Evolutionary conservation across 2,329 filamentous ascomycete species (phyloP).

Genomic region (Verticillium zaregamsianum): DNA sequence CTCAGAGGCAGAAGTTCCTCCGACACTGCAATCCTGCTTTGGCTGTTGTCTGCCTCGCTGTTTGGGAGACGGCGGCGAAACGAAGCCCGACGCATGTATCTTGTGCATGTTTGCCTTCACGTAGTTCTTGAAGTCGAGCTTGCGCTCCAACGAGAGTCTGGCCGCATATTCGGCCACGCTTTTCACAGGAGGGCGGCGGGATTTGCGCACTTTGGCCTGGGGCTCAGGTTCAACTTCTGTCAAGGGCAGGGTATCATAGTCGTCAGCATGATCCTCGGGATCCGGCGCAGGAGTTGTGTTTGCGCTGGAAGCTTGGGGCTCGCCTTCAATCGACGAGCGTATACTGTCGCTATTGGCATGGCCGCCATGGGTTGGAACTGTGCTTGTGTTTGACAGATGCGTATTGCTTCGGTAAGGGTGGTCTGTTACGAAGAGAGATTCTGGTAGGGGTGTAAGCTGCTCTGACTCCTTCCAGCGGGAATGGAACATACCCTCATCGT

Average conservation of each 20-base stretch:
- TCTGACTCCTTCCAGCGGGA: background rate
- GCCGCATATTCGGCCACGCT: background rate
- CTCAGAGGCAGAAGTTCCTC: accelerated
- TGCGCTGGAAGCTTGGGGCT: too few relatives aligned
- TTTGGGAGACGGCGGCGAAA: background rate
- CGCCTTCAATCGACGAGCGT: too few relatives aligned
- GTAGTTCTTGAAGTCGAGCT: background rate
- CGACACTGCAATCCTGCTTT: background rate
- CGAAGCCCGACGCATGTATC: background rate
- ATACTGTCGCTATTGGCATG: background rate
- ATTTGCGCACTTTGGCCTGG: background rate
- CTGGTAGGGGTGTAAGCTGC: background rate
- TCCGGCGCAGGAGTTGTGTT: too few relatives aligned
- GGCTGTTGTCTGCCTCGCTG: background rate
- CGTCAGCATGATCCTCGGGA: too few relatives aligned
- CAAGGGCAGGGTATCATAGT: too few relatives aligned
- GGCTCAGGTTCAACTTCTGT: background rate
- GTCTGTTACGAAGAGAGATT: background rate
- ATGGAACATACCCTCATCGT: background rate
- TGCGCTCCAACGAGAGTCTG: background rate
- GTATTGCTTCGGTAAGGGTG: background rate
- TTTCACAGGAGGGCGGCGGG: background rate
- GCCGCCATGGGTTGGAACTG: background rate
- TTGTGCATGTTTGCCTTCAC: background rate
- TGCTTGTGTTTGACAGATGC: background rate